Evolutionary conservation across 2,329 filamentous ascomycete species (phyloP).

Genomic region (Penicillium capsulatum): DNA sequence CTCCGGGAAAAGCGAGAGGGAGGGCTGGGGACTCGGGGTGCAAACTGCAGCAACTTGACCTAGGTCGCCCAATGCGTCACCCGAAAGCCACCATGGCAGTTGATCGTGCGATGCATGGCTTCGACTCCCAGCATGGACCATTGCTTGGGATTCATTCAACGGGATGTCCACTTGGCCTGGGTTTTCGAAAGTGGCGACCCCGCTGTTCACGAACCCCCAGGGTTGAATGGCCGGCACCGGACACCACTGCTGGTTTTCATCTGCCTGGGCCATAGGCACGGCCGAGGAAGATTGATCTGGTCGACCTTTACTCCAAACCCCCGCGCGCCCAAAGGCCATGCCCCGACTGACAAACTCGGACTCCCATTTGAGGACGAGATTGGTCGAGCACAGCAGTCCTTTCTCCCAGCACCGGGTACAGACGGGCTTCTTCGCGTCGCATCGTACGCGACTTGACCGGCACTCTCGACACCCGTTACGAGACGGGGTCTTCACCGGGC

Average conservation of each 20-base stretch:
- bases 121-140: constrained; percentile 5
- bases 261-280: constrained; percentile 2
- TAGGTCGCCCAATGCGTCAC: neutral
- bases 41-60: neutral
- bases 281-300: constrained; percentile 15
- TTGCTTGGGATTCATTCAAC: constrained; percentile 20
- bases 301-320: constrained; percentile 39
- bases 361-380: constrained; percentile 38
- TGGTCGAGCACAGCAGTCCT: constrained; percentile 35
- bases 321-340: constrained; percentile 42
- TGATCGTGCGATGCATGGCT: no score
- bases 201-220: constrained; percentile 35
- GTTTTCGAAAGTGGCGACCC: constrained; percentile 26
- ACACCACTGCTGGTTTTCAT: constrained; percentile 27
- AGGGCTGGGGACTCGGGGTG: constrained; percentile 10
- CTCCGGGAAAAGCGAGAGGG: constrained; percentile 29
- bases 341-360: constrained; percentile 41
- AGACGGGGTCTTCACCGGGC: constrained; percentile 38
- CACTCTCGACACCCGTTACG: constrained; percentile 42
- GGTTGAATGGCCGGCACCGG: constrained; percentile 23
- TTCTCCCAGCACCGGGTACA: constrained; percentile 38
- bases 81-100: no score
- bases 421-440: constrained; percentile 37
- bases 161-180: constrained; percentile 26
- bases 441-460: constrained; percentile 40